Evolutionary conservation across 352 stramenopile species (phyloP).

Genomic region (Aphanomyces euteiches): DNA sequence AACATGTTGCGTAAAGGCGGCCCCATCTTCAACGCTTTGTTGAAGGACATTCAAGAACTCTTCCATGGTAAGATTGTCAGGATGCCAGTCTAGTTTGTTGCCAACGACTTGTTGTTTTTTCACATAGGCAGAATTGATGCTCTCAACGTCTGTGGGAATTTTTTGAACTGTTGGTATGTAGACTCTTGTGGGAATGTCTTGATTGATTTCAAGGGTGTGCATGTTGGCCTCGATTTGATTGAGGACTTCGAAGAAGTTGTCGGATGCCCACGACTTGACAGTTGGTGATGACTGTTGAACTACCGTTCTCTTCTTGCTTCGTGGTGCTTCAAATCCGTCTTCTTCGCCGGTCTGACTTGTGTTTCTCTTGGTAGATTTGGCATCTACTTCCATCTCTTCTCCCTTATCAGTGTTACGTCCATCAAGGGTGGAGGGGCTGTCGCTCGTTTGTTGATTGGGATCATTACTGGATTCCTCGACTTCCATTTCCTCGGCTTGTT

Average conservation of each 20-base stretch:
- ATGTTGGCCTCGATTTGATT: neutral
- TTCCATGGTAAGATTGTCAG: slow-evolving; percentile 13
- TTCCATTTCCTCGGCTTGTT: too few relatives aligned
- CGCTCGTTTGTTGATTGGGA: too few relatives aligned
- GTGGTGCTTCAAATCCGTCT: too few relatives aligned
- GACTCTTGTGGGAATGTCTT: neutral
- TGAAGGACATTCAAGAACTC: neutral
- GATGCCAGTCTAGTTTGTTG: neutral
- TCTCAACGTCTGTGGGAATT: neutral
- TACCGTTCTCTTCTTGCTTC: too few relatives aligned
- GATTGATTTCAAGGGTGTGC: neutral
- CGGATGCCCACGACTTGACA: too few relatives aligned
- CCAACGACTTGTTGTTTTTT: neutral
- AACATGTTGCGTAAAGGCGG: neutral
- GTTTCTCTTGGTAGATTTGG: too few relatives aligned
- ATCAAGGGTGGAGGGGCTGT: too few relatives aligned
- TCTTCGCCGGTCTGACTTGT: too few relatives aligned
- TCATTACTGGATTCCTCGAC: too few relatives aligned
- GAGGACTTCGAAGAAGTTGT: slow-evolving; percentile 9
- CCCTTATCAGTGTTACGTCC: too few relatives aligned
- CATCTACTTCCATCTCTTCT: too few relatives aligned
- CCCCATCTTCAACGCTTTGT: neutral
- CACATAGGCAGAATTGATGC: neutral
- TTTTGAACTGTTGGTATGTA: neutral
- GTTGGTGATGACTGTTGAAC: too few relatives aligned